Evolutionary conservation across 768 basidiomycete species (phyloP).

Genomic region (Cyathus striatus): DNA sequence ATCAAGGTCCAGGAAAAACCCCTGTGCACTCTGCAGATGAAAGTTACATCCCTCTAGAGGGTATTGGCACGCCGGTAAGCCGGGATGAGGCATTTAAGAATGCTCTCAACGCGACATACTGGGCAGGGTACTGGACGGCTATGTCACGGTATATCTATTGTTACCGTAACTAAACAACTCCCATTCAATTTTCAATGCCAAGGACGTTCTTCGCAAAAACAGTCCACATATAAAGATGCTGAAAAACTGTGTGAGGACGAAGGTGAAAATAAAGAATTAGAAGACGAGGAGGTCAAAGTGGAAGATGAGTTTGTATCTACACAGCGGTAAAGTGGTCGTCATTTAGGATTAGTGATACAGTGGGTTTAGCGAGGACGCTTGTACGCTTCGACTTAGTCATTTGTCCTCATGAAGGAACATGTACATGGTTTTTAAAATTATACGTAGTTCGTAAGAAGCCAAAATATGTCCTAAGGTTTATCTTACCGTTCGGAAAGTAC

Average conservation of each 20-base stretch:
- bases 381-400: too few relatives aligned
- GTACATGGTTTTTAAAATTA: too few relatives aligned
- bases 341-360: too few relatives aligned
- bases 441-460: too few relatives aligned
- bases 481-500: too few relatives aligned
- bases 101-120: slow-evolving; percentile 78
- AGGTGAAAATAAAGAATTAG: slow-evolving; percentile 7
- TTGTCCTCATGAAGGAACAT: too few relatives aligned
- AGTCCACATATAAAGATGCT: slow-evolving; percentile 20
- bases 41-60: slow-evolving; percentile 21
- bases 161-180: not conserved
- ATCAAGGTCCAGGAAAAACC: too few relatives aligned
- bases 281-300: slow-evolving; percentile 21
- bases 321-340: slow-evolving; percentile 38
- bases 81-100: slow-evolving; percentile 75
- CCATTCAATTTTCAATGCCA: slow-evolving; percentile 22
- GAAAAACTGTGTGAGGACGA: slow-evolving; percentile 11
- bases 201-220: slow-evolving; percentile 14
- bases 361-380: too few relatives aligned
- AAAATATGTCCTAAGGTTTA: too few relatives aligned
- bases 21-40: slow-evolving; percentile 13
- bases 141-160: too few relatives aligned
- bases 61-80: slow-evolving; percentile 37
- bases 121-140: slow-evolving; percentile 88
- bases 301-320: slow-evolving; percentile 30